Base-by-base conservation (phyloP, 345 rosid species). In the Garcia nutans region DNA sequence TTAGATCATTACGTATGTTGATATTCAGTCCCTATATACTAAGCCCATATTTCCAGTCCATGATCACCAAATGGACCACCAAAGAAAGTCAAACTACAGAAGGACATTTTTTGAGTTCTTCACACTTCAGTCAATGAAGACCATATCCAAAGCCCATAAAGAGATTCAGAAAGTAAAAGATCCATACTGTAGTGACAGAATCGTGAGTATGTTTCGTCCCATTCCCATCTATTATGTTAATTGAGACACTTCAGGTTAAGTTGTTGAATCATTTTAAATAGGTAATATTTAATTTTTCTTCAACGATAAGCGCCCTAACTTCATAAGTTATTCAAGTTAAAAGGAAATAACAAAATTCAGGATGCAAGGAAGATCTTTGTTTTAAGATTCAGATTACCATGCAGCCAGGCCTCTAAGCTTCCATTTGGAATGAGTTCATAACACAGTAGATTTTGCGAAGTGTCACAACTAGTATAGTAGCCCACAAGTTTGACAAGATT, bases 361-460 rank as follows among this genome's bases (percentile, higher is more conserved):
- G 61, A 63, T 66, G 70, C 42, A 26, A 65, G 45, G 2, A 72
- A 11, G 22, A 72, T 60, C 52, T 33, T 45, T 28, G 37, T 57
- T 42, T 69, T 20, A 56, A 70, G 31, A 55, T 65, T 52, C 12
- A 68, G 70, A 67, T 82, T 87, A 96, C 99, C 99, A 80, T 96
- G 99, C 74, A 96, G 95, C 99, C 97, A 96, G 72, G 93, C 90
- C 84, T 96, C 99, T 37, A 96, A 85, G 80, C 98, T 96, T 78
- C 99, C 98, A 85, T 96, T 96, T 76, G 98, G 95, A 83, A 96
- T 93, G 71, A 96, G 99, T 81, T 96, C 99, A 74, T 96, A 96
- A 80, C 97, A 96, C 64, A 96, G 93, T 24, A 96, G 86, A 84
- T 96, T 90, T 70, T 96, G 97, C 50, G 96, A 92, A 84, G 98